Base-by-base conservation (phyloP, 73 alveolate species). In the Tetrahymena thermophila region DNA sequence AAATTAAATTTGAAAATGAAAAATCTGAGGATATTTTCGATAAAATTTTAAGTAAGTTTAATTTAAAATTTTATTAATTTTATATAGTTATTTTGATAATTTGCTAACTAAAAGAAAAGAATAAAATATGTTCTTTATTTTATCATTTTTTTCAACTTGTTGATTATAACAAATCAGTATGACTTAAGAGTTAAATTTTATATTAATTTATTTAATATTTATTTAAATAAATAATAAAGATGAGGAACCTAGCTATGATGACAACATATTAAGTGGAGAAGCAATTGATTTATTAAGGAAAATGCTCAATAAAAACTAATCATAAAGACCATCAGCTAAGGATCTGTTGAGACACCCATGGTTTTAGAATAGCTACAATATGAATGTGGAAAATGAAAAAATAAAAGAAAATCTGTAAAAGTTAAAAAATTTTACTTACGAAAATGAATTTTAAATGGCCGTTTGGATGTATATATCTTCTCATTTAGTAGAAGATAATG, bases 341-440 rank as follows among this genome's bases (percentile, higher is more conserved):
- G 99, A 99, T 35, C 97, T 98, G 93, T 95, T 99, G 14, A 71
- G 95, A 3, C 99, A 99, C 96, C 97, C 97, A 85, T 98, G 99
- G 99, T 97, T 98, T 95, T 34, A 93, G 16, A 71, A 71, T 19
- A 71, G 89, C 37, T 71, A 71, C 17, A 71, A 71, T 19, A 23
- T 23, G 35, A n/a, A 11, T 71, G 37, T 84, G 9, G 83, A 85
- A 93, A 94, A 21, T 94, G 96, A 94, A 23, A 94, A 56, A 35
- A 50, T 43, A 15, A 56, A 35, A 35, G 96, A 94, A 43, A 56
- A 55, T 34, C 94, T 94, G 6, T 23, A 35, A 58, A 94, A 94
- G n/a, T 19, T 94, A 1, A 55, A 56, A 11, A 83, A 50, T 19
- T 94, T 94, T 83, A 43, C 35, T 10, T 35, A 50, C 16, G 1